Evolutionary conservation across 2,329 filamentous ascomycete genomes (phyloP), one percentile per base, ranked within the genome.

Genomic region (Penicillium italicum): DNA sequence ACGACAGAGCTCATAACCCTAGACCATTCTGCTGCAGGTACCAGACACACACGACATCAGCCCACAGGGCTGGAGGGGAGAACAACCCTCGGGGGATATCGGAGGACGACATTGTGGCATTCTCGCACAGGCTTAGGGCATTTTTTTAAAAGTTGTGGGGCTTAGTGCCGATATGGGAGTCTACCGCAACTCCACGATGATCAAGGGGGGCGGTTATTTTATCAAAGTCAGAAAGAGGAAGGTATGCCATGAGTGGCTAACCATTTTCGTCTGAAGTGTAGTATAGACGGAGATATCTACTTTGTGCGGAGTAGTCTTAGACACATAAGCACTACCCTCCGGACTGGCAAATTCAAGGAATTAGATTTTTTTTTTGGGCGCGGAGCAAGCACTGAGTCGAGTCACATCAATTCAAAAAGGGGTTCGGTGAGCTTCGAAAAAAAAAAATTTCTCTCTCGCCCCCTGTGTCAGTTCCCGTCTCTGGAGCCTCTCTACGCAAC

Each of bases 171-270:
- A 56, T 60, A 57, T n/a, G 48, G 57, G 46, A 34, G 24, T 24
- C 46, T 54, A 36, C 42, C 41, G 37, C 45, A 20, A 26, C 37
- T 55, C 59, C 57, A 60, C 51, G 57, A 55, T 58, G 55, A 56
- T 58, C 47, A 57, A n/a, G n/a, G 59, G 60, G 58, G 59, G 60
- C 76, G 4, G 31, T 22, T 7, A 41, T 56, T 52, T 54, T 43
- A 22, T 38, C 33, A 18, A 14, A 30, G 40, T 57, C 24, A 37
- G 26, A 38, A 53, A 45, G 24, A 55, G 53, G 48, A 52, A 58
- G 46, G 38, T 58, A 22, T 56, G 48, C 47, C 48, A 44, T 18
- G 36, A 22, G 40, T 50, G 53, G 47, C 47, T 43, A 22, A 24
- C 30, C 20, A 31, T 33, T 45, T 45, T 33, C 5, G 43, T 9